phyloP scores from a whole-genome alignment of 2,329 filamentous ascomycete species.

The Fusarium nelsonii region DNA sequence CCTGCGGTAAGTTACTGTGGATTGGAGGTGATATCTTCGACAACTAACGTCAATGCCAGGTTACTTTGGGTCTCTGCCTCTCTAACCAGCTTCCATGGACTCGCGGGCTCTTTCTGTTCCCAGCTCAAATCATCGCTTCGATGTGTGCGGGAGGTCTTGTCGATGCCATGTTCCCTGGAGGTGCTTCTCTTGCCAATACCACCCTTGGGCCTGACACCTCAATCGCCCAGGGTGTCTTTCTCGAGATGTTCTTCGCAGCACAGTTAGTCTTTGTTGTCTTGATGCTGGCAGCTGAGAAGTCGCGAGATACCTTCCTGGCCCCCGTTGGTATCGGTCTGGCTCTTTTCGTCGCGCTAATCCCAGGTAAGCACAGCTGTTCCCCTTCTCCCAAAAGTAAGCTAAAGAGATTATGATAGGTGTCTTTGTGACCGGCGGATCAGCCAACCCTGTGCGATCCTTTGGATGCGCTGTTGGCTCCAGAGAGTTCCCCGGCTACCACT shows the following conservation, averaged over 20 bases:
- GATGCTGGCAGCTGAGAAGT: conserved; percentile 77
- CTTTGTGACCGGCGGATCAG: conserved; percentile 55
- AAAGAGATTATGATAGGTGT: conserved; percentile 21
- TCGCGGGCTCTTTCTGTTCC: conserved; percentile 57
- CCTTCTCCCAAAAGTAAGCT: conserved; percentile 48
- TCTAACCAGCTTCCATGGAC: conserved; percentile 38
- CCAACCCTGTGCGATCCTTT: conserved; percentile 62
- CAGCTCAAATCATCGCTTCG: conserved; percentile 66
- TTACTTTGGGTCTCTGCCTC: conserved; percentile 41
- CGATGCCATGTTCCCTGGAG: conserved; percentile 65
- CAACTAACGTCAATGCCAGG: conserved; percentile 7
- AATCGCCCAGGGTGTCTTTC: conserved; percentile 68
- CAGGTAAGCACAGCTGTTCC: conserved; percentile 18
- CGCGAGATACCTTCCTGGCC: conserved; percentile 75
- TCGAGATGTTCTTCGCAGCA: conserved; percentile 73
- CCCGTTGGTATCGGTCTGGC: conserved; percentile 76
- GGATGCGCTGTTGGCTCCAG: conserved; percentile 57
- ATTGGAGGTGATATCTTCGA: accelerated
- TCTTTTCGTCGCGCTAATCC: conserved; percentile 68
- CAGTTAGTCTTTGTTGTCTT: conserved; percentile 71
- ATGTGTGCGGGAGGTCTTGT: conserved; percentile 69
- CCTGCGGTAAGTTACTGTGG: conserved; percentile 39
- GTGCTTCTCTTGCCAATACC: conserved; percentile 63
- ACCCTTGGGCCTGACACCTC: conserved; percentile 61
- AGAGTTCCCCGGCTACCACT: conserved; percentile 58